A percentile compares a stretch with the other conserved stretches of the same genome.
phyloP scores from a whole-genome alignment of 179 eudicot genomes.

The Silene vulgaris region DNA sequence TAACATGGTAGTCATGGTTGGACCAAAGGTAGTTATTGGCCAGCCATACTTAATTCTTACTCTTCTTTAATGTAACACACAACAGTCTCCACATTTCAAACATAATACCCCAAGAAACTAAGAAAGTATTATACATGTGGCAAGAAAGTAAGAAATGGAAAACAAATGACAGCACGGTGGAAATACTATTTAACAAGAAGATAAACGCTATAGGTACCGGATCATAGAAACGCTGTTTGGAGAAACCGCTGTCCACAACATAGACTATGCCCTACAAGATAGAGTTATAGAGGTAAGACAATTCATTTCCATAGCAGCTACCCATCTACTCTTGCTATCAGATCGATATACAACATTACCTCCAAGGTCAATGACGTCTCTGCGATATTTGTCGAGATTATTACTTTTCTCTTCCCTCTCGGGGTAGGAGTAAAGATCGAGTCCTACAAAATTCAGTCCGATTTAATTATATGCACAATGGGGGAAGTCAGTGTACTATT shows the following conservation, averaged over 20 bases:
- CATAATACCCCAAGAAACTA: slow-evolving; percentile 1
- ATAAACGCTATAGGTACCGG: slow-evolving; percentile 50
- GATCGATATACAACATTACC: slow-evolving; percentile 37
- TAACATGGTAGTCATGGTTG: background rate
- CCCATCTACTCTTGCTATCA: background rate
- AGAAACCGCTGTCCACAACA: slow-evolving; percentile 98
- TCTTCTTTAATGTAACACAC: background rate
- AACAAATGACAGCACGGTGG: background rate
- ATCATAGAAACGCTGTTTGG: slow-evolving; percentile 89
- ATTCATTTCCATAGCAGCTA: background rate
- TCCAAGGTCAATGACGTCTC: slow-evolving; percentile 96
- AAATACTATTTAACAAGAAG: background rate
- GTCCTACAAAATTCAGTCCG: slow-evolving; percentile 46
- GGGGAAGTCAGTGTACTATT: background rate
- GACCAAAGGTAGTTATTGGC: background rate
- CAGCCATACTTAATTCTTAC: background rate
- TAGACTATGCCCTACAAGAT: slow-evolving; percentile 73
- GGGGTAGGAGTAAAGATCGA: slow-evolving; percentile 81
- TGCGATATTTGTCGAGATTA: slow-evolving; percentile 92
- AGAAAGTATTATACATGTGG: slow-evolving; percentile 3
- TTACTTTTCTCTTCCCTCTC: slow-evolving; percentile 91
- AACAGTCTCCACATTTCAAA: background rate
- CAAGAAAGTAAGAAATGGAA: background rate
- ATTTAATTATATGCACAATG: background rate
- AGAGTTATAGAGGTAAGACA: slow-evolving; percentile 22